Evolutionary conservation across 495 filamentous ascomycete genomes (phyloP).

Genomic region (Hypoxylon subgilvum): DNA sequence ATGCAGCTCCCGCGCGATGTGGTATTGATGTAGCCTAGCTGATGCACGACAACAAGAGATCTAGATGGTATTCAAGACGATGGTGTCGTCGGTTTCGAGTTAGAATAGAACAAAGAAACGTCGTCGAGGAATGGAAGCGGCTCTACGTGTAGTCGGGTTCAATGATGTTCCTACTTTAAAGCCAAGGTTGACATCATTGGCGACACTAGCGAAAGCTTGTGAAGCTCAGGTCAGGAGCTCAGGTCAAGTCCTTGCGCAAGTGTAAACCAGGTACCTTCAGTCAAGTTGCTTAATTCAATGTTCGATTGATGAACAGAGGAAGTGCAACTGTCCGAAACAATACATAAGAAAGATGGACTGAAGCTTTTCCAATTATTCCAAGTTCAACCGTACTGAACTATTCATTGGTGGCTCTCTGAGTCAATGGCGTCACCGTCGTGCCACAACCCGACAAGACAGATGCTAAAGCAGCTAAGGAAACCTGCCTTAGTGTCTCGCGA

Average conservation of each 20-base stretch:
- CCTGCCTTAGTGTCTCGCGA: conserved; percentile 2
- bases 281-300: too few relatives aligned
- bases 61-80: not conserved
- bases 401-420: conserved; percentile 8
- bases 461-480: not conserved
- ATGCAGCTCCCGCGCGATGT: not conserved
- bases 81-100: not conserved
- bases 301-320: too few relatives aligned
- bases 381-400: not conserved
- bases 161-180: not conserved
- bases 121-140: conserved; percentile 20
- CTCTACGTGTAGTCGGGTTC: not conserved
- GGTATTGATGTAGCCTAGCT: not conserved
- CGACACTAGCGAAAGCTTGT: conserved; percentile 26
- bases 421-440: conserved; percentile 33
- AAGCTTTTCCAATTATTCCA: conserved; percentile 14
- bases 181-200: conserved; percentile 32
- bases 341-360: too few relatives aligned
- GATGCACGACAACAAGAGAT: not conserved
- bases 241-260: too few relatives aligned
- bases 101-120: conserved; percentile 13
- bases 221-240: conserved; percentile 20
- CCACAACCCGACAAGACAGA: conserved; percentile 11
- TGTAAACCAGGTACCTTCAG: too few relatives aligned
- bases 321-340: too few relatives aligned